Evolutionary conservation across 2,329 filamentous ascomycete species (phyloP), one percentile per base, ranked within the genome.

Genomic region (Lasiodiplodia sp.): DNA sequence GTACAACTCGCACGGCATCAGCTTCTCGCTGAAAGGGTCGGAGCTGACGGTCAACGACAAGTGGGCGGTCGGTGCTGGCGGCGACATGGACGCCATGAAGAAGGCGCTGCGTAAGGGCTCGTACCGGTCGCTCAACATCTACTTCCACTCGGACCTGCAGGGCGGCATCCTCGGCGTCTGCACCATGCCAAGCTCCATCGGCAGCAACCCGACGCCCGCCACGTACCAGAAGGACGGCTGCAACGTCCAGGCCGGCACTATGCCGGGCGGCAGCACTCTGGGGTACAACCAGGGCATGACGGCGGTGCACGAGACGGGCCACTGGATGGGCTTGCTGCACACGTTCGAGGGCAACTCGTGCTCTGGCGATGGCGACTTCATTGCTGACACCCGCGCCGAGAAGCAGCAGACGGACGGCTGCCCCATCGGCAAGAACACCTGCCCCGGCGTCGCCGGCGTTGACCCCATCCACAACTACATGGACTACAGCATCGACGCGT

Each of bases 391-490:
- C 12, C 79, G 82, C 0, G 70, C 72, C 69, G 78, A 85, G 76
- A 75, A 67, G 51, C 73, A 74, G 60, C 79, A 78, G n/a, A 88
- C 86, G n/a, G 82, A 84, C 70, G 86, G 86, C 1, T 89, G 87
- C 75, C 87, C 86, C 1, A 72, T 71, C 0, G 75, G 72, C 2
- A 87, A 87, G 76, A 81, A 85, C 72, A 85, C 80, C 21, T 88
- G 86, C 72, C 84, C 84, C 0, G 74, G 71, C n/a, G 76, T 77
- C 28, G 75, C 71, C 18, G 75, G 73, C 4, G 66, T 80, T 14
- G 87, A 88, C 75, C 79, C 84, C 3, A 84, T 88, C 67, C 84
- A 86, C 69, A 87, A 88, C 73, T 88, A 85, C 72, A 88, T 89
- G 86, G 87, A 89, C 75, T 88, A 88, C 74, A 84, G 82, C 4